phyloP scores from a whole-genome alignment of 768 basidiomycete species.

The Lactarius tabidus region DNA sequence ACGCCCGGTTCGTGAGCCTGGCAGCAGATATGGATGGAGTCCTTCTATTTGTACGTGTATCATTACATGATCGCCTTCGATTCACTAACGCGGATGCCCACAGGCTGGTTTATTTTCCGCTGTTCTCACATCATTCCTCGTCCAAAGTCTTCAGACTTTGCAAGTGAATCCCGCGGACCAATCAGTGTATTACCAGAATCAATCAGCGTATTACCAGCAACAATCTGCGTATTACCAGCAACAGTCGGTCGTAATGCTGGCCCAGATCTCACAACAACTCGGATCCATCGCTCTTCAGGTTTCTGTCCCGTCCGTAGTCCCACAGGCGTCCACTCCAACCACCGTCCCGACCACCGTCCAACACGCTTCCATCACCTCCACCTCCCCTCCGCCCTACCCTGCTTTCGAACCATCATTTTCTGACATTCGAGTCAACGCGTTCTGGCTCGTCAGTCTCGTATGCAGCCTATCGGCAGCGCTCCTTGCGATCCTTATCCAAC shows the following conservation, averaged over 20 bases:
- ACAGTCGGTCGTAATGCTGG: conserved; percentile 8
- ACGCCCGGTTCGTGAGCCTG: not conserved
- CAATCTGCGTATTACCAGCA: conserved; percentile 6
- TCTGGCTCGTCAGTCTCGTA: conserved; percentile 38
- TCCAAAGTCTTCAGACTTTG: conserved; percentile 6
- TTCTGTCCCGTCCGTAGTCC: conserved; percentile 12
- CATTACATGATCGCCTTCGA: too few species aligned
- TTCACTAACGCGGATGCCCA: too few species aligned
- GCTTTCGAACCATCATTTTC: conserved; percentile 30
- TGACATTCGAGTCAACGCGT: conserved; percentile 37
- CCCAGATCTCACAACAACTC: conserved; percentile 18
- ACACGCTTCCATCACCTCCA: not conserved
- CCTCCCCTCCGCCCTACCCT: not conserved
- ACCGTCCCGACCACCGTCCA: too few species aligned
- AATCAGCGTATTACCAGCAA: not conserved
- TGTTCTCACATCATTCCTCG: conserved; percentile 13
- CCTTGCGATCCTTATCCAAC: conserved; percentile 44
- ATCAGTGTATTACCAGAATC: not conserved
- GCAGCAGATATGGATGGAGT: conserved; percentile 1
- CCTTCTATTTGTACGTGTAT: not conserved
- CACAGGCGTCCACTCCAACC: too few species aligned
- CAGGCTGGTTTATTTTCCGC: conserved; percentile 22
- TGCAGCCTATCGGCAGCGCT: conserved; percentile 43
- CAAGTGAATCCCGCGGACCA: conserved; percentile 5
- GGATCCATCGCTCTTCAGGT: too few species aligned